Percentiles rank a stretch among this genome's conserved stretches.
phyloP scores from a whole-genome alignment of 345 rosid species.

The Cochlearia excelsa region DNA sequence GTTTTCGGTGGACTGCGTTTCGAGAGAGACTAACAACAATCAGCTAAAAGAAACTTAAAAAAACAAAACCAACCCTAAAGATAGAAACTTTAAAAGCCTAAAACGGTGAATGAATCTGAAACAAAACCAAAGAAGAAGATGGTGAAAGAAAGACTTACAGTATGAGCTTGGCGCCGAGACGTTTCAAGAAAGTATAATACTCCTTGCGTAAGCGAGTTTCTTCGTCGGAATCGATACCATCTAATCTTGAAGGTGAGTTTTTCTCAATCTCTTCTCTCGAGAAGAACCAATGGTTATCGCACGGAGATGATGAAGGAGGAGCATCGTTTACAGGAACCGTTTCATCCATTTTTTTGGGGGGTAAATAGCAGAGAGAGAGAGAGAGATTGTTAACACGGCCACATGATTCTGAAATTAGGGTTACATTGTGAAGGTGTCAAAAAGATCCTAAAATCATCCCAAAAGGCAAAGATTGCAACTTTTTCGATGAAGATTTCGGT shows the following conservation, averaged over 20 bases:
- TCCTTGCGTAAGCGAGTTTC: slow-evolving; percentile 74
- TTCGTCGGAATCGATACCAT: slow-evolving; percentile 72
- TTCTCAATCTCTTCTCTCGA: slow-evolving; percentile 74
- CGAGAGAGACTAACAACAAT: slow-evolving; percentile 11
- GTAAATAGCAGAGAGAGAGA: too few species aligned
- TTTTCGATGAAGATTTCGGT: too few species aligned
- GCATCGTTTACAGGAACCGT: too few species aligned
- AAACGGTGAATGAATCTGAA: background rate
- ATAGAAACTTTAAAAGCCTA: background rate
- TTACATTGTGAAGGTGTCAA: too few species aligned
- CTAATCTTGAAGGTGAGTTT: slow-evolving; percentile 76
- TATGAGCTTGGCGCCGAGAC: slow-evolving; percentile 69
- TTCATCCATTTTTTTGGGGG: too few species aligned
- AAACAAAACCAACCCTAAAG: too few species aligned
- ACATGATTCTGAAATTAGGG: too few species aligned
- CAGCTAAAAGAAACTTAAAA: background rate
- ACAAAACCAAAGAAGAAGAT: background rate
- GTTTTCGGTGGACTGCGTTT: slow-evolving; percentile 76
- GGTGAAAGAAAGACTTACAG: slow-evolving; percentile 49
- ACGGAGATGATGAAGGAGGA: too few species aligned
- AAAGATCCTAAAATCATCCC: too few species aligned
- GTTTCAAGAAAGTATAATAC: slow-evolving; percentile 72
- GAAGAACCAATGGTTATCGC: slow-evolving; percentile 55
- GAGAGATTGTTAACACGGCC: too few species aligned
- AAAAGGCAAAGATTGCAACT: too few species aligned